A percentile compares a stretch with the other conserved stretches of the same genome.
phyloP scores from a whole-genome alignment of 2,329 filamentous ascomycete genomes.

The Teratosphaeria epicoccoides region DNA sequence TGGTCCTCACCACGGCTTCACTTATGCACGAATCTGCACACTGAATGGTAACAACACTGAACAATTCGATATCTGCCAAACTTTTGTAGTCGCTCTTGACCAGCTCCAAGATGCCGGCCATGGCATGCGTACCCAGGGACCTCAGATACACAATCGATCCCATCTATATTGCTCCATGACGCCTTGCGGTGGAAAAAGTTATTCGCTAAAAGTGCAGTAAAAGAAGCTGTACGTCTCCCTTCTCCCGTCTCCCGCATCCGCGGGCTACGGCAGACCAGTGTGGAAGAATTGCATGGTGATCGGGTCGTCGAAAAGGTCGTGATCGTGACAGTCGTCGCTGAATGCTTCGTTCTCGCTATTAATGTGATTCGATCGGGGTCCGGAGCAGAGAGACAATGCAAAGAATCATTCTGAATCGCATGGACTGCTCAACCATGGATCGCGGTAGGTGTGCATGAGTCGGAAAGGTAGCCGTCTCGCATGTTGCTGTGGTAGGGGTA shows the following conservation, averaged over 20 bases:
- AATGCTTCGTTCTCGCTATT: conserved; percentile 8
- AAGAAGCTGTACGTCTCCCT: neutral
- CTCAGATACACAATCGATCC: too few species aligned
- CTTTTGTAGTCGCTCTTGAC: conserved; percentile 7
- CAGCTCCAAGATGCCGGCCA: too few species aligned
- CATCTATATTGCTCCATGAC: conserved; percentile 3
- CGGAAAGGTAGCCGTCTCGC: conserved; percentile 25
- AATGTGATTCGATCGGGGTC: conserved; percentile 7
- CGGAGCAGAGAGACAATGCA: conserved; percentile 7
- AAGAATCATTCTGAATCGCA: neutral
- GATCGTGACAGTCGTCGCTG: conserved; percentile 12
- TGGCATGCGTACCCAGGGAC: too few species aligned
- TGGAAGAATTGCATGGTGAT: neutral
- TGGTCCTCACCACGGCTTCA: neutral
- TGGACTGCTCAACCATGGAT: conserved; percentile 21
- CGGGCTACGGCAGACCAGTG: too few species aligned
- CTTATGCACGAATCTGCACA: neutral
- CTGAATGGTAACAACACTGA: conserved; percentile 9
- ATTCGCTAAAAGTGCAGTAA: conserved; percentile 9
- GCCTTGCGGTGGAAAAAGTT: conserved; percentile 4
- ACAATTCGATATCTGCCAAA: conserved; percentile 3
- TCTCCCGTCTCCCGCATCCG: too few species aligned
- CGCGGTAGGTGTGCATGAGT: conserved; percentile 25
- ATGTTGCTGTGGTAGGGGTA: conserved; percentile 25
- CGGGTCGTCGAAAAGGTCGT: conserved; percentile 5